Base-by-base conservation (phyloP, 805 yeast genomes). In the Candida ponderosae region DNA sequence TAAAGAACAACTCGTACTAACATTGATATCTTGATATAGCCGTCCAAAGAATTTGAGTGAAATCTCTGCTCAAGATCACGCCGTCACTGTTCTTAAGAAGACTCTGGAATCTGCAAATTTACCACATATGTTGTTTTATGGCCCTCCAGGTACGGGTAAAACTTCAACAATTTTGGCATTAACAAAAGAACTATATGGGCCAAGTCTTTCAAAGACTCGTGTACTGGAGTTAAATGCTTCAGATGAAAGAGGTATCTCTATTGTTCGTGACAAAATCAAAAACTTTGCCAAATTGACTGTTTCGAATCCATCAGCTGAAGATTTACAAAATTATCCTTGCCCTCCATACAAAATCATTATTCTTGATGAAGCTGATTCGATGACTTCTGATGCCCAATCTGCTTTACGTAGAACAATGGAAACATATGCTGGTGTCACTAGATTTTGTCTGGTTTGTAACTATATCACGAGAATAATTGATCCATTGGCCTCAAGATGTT, bases 341-440 rank as follows among this genome's bases (percentile, higher is more conserved):
- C 97, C 98, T 1, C 97, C 97, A 5, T 93, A 85, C 61, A 93
- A 93, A 57, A 77, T 93, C 50, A 82, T 93, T 45, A 85, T 93
- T 31, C 63, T 93, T 37, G 97, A 90, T 60, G 98, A 88, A 61
- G 97, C 96, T 0, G 97, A 88, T 56, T 81, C 93, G 11, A 88
- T 88, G 97, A 88, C 97, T 0, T 87, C 95, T 0, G 96, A 95
- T 29, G 96, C 97, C 2, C 97, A 88, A 57, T 95, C 86, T 57
- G 97, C 98, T 1, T 68, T 93, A 45, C 76, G 98, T 63, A 74
- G 98, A 60, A 90, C 95, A 1, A 84, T 84, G 89, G 96, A 87
- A 55, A 84, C 81, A 4, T 89, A 85, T 60, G 83, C 97, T 2
- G 73, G 76, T 29, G 87, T 88, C 37, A 85, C 98, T 2, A 72